Evolutionary conservation across 306 rosid genomes (phyloP).

Genomic region (Vicia sativa): DNA sequence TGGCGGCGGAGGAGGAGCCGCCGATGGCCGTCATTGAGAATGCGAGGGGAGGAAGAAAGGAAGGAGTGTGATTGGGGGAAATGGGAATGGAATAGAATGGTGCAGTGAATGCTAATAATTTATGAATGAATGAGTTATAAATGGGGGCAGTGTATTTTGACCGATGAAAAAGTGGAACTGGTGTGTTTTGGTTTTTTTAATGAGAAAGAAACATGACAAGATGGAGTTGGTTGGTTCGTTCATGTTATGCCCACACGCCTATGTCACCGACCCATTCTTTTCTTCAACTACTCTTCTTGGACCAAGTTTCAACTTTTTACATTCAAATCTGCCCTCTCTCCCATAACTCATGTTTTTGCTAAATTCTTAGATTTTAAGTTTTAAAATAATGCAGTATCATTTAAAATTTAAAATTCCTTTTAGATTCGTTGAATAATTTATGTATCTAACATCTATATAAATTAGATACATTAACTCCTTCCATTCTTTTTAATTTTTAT

Average conservation of each 20-base stretch:
- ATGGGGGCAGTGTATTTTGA: background rate
- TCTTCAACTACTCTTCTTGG: constrained; percentile 15
- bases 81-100: background rate
- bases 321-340: too few species aligned
- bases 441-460: too few species aligned
- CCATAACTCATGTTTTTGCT: too few species aligned
- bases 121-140: background rate
- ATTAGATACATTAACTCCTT: too few species aligned
- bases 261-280: background rate
- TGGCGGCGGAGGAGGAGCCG: constrained; percentile 20
- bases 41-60: background rate
- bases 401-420: too few species aligned
- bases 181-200: background rate
- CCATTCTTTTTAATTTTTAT: too few species aligned
- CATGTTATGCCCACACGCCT: constrained; percentile 13
- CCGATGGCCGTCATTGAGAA: constrained; percentile 35
- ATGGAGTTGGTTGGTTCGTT: background rate
- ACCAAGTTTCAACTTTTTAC: background rate
- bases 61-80: constrained; percentile 8
- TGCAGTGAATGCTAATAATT: background rate
- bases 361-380: too few species aligned
- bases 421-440: too few species aligned
- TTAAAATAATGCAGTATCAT: too few species aligned
- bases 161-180: background rate
- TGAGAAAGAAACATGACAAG: background rate